These are phyloP conservation scores for Clarireedia monteithiana DNA, from an alignment of 2,329 filamentous ascomycete species.

Conservation along the genomic window DNA sequence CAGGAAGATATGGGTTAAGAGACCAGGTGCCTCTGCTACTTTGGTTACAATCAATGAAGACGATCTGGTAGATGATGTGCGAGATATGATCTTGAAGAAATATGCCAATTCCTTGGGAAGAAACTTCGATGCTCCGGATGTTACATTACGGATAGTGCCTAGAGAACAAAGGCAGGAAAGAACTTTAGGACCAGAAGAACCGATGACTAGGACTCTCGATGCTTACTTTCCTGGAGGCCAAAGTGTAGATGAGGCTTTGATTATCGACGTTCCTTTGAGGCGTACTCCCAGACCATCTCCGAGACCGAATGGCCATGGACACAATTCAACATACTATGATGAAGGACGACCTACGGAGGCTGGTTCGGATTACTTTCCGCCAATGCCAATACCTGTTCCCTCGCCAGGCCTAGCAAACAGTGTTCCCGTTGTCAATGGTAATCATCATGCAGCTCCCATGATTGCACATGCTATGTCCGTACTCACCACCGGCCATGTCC, in stretches of 20 bases:
- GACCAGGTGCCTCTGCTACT: slow-evolving; percentile 78
- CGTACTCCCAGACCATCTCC: slow-evolving; percentile 78
- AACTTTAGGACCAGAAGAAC: slow-evolving; percentile 76
- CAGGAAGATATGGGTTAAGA: slow-evolving; percentile 91
- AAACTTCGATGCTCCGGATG: slow-evolving; percentile 84
- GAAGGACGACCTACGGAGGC: slow-evolving; percentile 59
- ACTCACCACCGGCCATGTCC: slow-evolving; percentile 70
- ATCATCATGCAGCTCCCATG: slow-evolving; percentile 18
- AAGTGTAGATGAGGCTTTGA: slow-evolving; percentile 75
- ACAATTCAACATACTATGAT: slow-evolving; percentile 44
- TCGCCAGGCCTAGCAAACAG: slow-evolving; percentile 27
- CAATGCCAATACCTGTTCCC: slow-evolving; percentile 43
- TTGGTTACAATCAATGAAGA: slow-evolving; percentile 79
- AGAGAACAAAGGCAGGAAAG: slow-evolving; percentile 62
- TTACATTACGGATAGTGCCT: slow-evolving; percentile 70
- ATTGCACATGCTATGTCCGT: slow-evolving; percentile 67
- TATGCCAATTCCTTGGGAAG: slow-evolving; percentile 88
- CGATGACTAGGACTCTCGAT: slow-evolving; percentile 70
- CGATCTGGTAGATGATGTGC: slow-evolving; percentile 88
- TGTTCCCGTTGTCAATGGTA: slow-evolving; percentile 23
- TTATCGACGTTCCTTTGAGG: slow-evolving; percentile 77
- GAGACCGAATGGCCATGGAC: slow-evolving; percentile 30
- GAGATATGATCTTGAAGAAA: slow-evolving; percentile 86
- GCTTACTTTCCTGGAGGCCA: slow-evolving; percentile 81
- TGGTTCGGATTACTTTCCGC: slow-evolving; percentile 77